Conservation (phyloP, 2,329 filamentous ascomycete species). For the Xylaria sp. region DNA sequence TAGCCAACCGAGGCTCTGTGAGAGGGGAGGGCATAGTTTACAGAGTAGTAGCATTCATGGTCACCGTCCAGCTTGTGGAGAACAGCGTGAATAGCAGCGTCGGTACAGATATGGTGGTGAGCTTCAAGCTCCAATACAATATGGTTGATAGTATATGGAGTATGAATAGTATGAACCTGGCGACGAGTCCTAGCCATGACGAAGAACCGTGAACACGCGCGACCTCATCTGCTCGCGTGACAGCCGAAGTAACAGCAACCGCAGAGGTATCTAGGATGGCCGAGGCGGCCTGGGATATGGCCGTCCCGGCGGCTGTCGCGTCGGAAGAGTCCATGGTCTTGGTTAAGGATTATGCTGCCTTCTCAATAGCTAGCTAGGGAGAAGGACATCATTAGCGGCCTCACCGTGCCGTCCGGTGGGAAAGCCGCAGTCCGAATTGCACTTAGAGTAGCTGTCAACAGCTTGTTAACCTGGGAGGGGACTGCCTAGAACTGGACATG, state of each 20-base stretch:
- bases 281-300: conserved; percentile 31
- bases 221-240: conserved; percentile 29
- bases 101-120: conserved; percentile 85
- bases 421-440: conserved; percentile 3
- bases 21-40: conserved; percentile 48
- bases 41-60: conserved; percentile 97
- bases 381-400: conserved; percentile 11
- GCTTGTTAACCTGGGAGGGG: not conserved
- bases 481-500: conserved; percentile 19
- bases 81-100: conserved; percentile 72
- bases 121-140: conserved; percentile 79
- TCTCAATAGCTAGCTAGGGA: not conserved
- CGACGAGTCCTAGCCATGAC: conserved; percentile 62
- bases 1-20: conserved; percentile 44
- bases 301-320: conserved; percentile 15
- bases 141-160: conserved; percentile 60
- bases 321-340: conserved; percentile 16
- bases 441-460: too few relatives aligned
- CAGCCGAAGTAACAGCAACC: conserved; percentile 27
- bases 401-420: conserved; percentile 28
- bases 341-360: conserved; percentile 3
- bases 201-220: conserved; percentile 34
- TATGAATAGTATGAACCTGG: conserved; percentile 55
- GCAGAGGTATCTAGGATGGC: conserved; percentile 31
- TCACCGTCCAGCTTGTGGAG: conserved; percentile 82